Evolutionary conservation across 2,329 filamentous ascomycete genomes (phyloP), one percentile per base, ranked within the genome.

Genomic region (Fusarium anguioides): DNA sequence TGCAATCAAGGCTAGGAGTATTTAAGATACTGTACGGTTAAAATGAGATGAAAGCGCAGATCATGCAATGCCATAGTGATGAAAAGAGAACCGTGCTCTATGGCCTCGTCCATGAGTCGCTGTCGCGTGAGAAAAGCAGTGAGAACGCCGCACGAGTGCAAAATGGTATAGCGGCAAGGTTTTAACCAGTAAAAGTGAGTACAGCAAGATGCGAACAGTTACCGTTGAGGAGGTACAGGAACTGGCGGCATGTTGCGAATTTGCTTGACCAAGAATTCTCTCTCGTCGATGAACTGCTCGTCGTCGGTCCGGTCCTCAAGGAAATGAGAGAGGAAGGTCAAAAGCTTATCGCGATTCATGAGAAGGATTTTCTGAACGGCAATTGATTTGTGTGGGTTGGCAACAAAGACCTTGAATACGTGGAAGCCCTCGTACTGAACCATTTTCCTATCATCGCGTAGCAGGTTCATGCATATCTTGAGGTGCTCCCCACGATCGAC

Each of bases 341-440:
- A 83, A 18, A 99, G 85, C 73, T 95, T 92, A 68, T 97, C 94
- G 59, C 94, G 89, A 77, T 99, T 99, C 87, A 97, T 97, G 71
- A 98, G 90, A 67, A 99, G 82, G 74, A 99, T 97, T 76, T 95
- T 93, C 77, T 97, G 94, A 46, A 99, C 96, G 31, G 94, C 93
- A 62, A 95, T 85, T n/a, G 93, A 97, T 81, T 99, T 99, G 83
- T 98, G 94, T 9, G 96, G 96, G 77, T 99, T 99, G 61, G 96
- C 96, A 52, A 98, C 96, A 79, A 99, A 99, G 65, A 99, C 95
- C 84, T 99, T 99, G 86, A 99, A 99, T 39, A 99, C 95, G 77
- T 99, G 96, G 78, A 99, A 99, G 9, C 94, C 96, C 78, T 99
- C 96, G 77, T 99, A 99, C 80, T 98, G 96, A 64, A 99, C 96